These are phyloP conservation scores for Trypanosoma rangeli DNA, from an alignment of 208 protist genomes.

Conservation along the genomic window DNA sequence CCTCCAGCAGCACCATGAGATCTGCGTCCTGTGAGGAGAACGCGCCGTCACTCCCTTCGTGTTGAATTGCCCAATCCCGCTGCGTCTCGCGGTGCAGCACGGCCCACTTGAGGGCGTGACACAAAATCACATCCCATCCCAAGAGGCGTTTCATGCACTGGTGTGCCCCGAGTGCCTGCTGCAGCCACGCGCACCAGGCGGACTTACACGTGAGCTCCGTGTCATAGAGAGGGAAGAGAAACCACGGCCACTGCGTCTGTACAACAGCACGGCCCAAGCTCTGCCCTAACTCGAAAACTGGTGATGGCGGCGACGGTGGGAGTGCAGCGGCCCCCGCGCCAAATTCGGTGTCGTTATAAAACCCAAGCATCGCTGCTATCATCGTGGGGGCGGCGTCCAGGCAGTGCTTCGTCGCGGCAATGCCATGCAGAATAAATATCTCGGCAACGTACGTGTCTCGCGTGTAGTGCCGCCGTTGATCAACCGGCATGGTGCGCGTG, in stretches of 20 bases:
- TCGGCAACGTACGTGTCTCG: slow-evolving; percentile 32
- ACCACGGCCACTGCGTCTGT: slow-evolving; percentile 41
- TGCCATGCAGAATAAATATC: slow-evolving; percentile 51
- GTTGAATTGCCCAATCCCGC: slow-evolving; percentile 14
- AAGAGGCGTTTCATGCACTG: slow-evolving; percentile 40
- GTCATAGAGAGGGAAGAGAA: slow-evolving; percentile 52
- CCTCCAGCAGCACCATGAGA: slow-evolving; percentile 32
- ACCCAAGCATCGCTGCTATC: slow-evolving; percentile 20
- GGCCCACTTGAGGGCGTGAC: slow-evolving; percentile 47
- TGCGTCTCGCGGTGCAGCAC: slow-evolving; percentile 33
- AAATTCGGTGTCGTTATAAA: not conserved
- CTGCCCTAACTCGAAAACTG: slow-evolving; percentile 5
- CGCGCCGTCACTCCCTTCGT: not conserved
- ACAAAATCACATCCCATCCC: slow-evolving; percentile 46
- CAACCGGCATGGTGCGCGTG: not conserved
- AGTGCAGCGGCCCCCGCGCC: not conserved
- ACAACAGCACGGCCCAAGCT: slow-evolving; percentile 18
- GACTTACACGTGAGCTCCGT: slow-evolving; percentile 25
- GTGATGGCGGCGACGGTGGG: not conserved
- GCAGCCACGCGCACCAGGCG: slow-evolving; percentile 49
- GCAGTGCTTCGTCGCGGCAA: slow-evolving; percentile 53
- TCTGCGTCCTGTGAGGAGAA: not conserved
- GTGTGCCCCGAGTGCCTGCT: slow-evolving; percentile 34
- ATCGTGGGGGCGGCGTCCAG: slow-evolving; percentile 38
- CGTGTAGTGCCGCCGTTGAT: slow-evolving; percentile 4